These are phyloP conservation scores for Cordyceps farinosa DNA, from an alignment of 2,329 filamentous ascomycete species.

Conservation along the genomic window DNA sequence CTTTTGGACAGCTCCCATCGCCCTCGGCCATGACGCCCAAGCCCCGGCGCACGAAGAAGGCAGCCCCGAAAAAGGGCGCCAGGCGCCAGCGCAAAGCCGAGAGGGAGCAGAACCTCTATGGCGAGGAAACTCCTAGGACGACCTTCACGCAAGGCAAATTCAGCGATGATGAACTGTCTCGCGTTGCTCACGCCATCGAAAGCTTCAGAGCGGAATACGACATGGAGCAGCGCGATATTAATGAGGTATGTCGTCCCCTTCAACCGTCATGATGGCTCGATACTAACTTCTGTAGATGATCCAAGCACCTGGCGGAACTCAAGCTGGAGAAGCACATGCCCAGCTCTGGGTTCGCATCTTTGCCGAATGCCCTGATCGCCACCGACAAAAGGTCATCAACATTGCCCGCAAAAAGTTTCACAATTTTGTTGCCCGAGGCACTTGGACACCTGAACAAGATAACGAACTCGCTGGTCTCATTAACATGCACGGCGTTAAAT, in stretches of 20 bases:
- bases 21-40: conserved; percentile 28
- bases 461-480: conserved; percentile 35
- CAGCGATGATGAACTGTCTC: conserved; percentile 39
- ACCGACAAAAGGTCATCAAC: conserved; percentile 52
- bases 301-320: conserved; percentile 34
- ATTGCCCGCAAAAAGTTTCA: conserved; percentile 62
- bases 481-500: conserved; percentile 45
- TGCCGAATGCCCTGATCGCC: conserved; percentile 46
- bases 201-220: conserved; percentile 41
- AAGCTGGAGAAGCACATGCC: conserved; percentile 33
- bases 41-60: conserved; percentile 10
- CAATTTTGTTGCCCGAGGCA: conserved; percentile 56
- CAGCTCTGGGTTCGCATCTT: conserved; percentile 51
- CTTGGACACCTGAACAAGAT: conserved; percentile 39
- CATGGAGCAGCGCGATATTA: conserved; percentile 45
- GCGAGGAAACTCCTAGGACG: conserved; percentile 21
- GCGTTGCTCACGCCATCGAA: conserved; percentile 41
- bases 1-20: conserved; percentile 29
- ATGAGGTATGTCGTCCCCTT: conserved; percentile 36
- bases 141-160: conserved; percentile 41
- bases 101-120: conserved; percentile 23
- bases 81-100: conserved; percentile 6
- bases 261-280: conserved; percentile 22
- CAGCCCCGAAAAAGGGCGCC: conserved; percentile 6
- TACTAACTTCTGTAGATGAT: conserved; percentile 30